These are phyloP conservation scores for Acmispon strigosus DNA, from an alignment of 306 rosid genomes.

Conservation along the genomic window DNA sequence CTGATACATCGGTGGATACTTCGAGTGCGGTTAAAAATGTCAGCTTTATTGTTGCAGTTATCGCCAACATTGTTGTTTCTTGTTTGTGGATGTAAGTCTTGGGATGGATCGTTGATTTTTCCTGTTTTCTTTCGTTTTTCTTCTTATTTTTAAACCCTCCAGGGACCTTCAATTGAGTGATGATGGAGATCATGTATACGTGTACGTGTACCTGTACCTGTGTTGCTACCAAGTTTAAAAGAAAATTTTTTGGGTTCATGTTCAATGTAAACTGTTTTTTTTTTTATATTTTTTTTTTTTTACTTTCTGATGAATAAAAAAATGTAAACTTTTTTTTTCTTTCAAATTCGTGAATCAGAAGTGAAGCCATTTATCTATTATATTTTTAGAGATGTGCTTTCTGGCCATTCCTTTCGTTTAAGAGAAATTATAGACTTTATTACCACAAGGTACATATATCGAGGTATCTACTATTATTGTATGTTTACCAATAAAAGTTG, in stretches of 20 bases:
- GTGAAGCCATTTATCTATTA: too few relatives aligned
- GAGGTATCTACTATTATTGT: too few relatives aligned
- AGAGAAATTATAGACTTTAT: too few relatives aligned
- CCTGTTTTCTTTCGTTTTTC: neutral
- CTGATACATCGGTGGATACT: constrained; percentile 28
- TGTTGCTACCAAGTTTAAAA: constrained; percentile 7
- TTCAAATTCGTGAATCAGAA: too few relatives aligned
- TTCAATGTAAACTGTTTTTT: constrained; percentile 7
- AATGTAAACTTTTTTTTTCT: too few relatives aligned
- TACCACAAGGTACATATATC: too few relatives aligned
- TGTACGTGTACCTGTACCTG: too few relatives aligned
- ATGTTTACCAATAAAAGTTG: too few relatives aligned
- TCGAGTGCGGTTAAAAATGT: constrained; percentile 31
- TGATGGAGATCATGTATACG: constrained; percentile 31
- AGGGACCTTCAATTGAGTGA: constrained; percentile 11
- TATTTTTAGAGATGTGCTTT: too few relatives aligned
- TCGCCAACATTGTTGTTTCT: neutral
- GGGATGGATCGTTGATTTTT: neutral
- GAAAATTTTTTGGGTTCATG: constrained; percentile 16
- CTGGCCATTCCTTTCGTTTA: too few relatives aligned
- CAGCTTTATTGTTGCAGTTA: neutral
- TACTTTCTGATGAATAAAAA: too few relatives aligned
- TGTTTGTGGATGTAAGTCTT: constrained; percentile 17
- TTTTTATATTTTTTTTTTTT: neutral
- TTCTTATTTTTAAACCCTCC: neutral